Evolutionary conservation across 2,329 filamentous ascomycete species (phyloP).

Genomic region (Colletotrichum cordylinicola): DNA sequence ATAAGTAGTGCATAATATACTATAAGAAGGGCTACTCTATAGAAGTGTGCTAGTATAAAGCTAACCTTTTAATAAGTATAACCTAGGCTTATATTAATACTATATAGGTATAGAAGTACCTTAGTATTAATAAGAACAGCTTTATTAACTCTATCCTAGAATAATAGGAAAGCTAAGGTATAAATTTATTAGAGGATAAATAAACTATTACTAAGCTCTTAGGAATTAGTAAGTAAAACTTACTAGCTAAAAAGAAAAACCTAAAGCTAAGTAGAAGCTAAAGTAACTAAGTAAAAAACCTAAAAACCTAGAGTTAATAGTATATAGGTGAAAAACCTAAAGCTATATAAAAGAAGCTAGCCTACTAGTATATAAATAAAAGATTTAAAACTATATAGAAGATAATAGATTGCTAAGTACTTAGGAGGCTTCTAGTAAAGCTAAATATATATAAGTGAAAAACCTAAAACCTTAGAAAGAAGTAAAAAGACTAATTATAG

Average conservation of each 20-base stretch:
- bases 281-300: no score
- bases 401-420: neutral
- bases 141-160: no score
- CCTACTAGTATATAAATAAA: no score
- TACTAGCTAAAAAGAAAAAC: no score
- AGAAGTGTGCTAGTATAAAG: no score
- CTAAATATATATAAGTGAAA: neutral
- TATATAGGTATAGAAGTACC: neutral
- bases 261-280: no score
- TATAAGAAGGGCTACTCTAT: neutral
- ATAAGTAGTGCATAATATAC: neutral
- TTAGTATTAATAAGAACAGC: neutral
- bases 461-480: neutral
- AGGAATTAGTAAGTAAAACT: neutral
- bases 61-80: neutral
- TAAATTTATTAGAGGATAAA: neutral
- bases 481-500: neutral
- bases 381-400: neutral
- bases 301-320: neutral
- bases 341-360: no score
- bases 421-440: neutral
- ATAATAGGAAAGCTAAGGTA: neutral
- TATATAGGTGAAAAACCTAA: neutral
- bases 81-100: neutral
- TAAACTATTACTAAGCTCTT: neutral